phyloP scores from a whole-genome alignment of 768 basidiomycete species.

The Panellus pusillus region DNA sequence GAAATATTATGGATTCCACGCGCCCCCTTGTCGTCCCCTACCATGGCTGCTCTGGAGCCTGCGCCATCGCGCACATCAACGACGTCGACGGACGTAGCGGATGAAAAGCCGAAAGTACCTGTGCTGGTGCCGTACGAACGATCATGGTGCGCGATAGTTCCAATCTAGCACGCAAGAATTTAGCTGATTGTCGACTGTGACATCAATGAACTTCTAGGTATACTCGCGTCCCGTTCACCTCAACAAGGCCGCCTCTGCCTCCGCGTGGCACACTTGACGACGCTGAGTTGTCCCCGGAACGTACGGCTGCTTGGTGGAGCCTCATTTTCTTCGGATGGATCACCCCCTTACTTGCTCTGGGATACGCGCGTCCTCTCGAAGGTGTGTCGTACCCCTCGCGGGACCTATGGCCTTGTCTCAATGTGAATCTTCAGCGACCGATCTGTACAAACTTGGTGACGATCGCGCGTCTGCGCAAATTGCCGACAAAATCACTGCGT shows the following conservation, averaged over 20 bases:
- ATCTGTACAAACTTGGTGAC: constrained; percentile 78
- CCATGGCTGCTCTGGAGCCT: constrained; percentile 17
- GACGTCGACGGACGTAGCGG: constrained; percentile 8
- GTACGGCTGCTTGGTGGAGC: constrained; percentile 57
- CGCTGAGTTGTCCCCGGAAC: constrained; percentile 64
- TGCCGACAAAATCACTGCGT: constrained; percentile 60
- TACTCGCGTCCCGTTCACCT: constrained; percentile 40
- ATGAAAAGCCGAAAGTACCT: constrained; percentile 11
- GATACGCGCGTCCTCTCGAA: constrained; percentile 80
- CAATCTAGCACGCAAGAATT: background rate
- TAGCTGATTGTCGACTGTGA: background rate
- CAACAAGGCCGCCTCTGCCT: constrained; percentile 39
- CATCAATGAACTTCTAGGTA: constrained; percentile 19
- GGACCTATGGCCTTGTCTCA: too few relatives aligned
- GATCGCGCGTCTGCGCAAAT: constrained; percentile 58
- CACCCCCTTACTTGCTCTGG: constrained; percentile 65
- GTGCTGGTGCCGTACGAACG: constrained; percentile 3
- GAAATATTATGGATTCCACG: too few relatives aligned
- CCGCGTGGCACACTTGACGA: constrained; percentile 59
- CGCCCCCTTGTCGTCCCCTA: constrained; percentile 2
- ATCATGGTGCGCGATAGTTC: constrained; percentile 12
- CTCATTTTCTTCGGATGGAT: constrained; percentile 76
- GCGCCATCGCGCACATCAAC: constrained; percentile 12
- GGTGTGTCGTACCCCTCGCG: too few relatives aligned
- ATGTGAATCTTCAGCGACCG: constrained; percentile 41